phyloP scores from a whole-genome alignment of 805 yeast species.

The Peterozyma xylosa region DNA sequence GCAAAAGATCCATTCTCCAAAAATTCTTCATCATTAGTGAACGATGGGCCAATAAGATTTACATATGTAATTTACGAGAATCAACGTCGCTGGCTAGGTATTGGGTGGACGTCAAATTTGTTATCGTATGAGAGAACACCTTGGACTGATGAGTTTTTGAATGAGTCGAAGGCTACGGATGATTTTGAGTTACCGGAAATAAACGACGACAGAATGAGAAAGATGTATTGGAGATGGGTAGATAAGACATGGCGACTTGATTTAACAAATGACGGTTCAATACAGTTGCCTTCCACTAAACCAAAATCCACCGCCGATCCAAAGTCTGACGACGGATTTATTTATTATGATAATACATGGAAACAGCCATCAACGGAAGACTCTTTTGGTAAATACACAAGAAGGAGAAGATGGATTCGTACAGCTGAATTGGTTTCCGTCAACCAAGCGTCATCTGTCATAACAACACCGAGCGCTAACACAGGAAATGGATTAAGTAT shows the following conservation, averaged over 20 bases:
- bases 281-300: constrained; percentile 59
- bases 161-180: constrained; percentile 75
- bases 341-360: constrained; percentile 93
- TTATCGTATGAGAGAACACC: constrained; percentile 90
- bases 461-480: not conserved
- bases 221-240: constrained; percentile 91
- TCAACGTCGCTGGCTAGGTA: constrained; percentile 95
- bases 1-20: constrained; percentile 15
- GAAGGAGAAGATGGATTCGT: constrained; percentile 93
- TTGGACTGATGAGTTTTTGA: constrained; percentile 95
- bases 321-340: constrained; percentile 72
- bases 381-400: constrained; percentile 81
- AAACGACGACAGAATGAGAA: constrained; percentile 39
- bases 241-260: constrained; percentile 91
- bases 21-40: constrained; percentile 10
- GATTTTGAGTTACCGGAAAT: constrained; percentile 76
- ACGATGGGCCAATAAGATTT: constrained; percentile 55
- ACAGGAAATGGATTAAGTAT: not conserved
- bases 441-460: constrained; percentile 8
- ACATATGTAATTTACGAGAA: constrained; percentile 91
- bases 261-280: constrained; percentile 79
- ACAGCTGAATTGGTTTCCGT: constrained; percentile 74
- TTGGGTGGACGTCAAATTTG: constrained; percentile 94
- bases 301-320: constrained; percentile 64
- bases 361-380: constrained; percentile 84